A percentile compares a stretch with the other conserved stretches of the same genome.
These are phyloP conservation scores for Harrya chromipes DNA, from an alignment of 768 basidiomycete genomes.

Conservation along the genomic window DNA sequence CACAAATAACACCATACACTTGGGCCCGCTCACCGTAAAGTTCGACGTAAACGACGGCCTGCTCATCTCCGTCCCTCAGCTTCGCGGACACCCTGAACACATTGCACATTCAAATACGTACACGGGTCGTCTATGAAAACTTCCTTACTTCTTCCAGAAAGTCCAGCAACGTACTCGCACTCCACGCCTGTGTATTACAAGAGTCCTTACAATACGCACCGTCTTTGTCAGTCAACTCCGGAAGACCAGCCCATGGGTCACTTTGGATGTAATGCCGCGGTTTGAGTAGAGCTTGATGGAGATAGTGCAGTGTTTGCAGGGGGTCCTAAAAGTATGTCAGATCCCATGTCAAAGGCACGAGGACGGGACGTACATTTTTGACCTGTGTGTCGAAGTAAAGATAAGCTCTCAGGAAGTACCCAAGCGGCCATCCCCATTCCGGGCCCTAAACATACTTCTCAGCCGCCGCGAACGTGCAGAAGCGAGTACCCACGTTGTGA, in stretches of 20 bases:
- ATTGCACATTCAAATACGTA: not conserved
- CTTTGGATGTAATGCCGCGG: constrained; percentile 70
- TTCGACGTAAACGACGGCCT: no score
- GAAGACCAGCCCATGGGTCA: constrained; percentile 91
- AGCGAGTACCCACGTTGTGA: constrained; percentile 61
- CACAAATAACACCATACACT: constrained; percentile 29
- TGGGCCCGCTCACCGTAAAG: not conserved
- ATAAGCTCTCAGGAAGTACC: constrained; percentile 94
- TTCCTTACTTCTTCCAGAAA: constrained; percentile 67
- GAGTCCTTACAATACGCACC: constrained; percentile 84
- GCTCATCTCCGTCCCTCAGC: constrained; percentile 3
- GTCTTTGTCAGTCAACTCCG: constrained; percentile 87
- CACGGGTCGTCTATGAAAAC: constrained; percentile 13
- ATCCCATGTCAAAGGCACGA: not conserved
- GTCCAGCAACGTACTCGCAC: constrained; percentile 87
- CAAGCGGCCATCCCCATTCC: constrained; percentile 94
- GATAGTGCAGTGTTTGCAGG: constrained; percentile 70
- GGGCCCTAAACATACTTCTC: constrained; percentile 56
- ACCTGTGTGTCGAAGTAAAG: constrained; percentile 77
- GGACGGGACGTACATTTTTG: constrained; percentile 51
- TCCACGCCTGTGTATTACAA: constrained; percentile 96
- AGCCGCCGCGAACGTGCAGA: constrained; percentile 4
- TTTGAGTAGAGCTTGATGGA: constrained; percentile 69
- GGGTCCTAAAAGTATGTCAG: constrained; percentile 48
- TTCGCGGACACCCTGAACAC: not conserved